phyloP scores from a whole-genome alignment of 352 stramenopile genomes.

The Globisporangium middletonii region DNA sequence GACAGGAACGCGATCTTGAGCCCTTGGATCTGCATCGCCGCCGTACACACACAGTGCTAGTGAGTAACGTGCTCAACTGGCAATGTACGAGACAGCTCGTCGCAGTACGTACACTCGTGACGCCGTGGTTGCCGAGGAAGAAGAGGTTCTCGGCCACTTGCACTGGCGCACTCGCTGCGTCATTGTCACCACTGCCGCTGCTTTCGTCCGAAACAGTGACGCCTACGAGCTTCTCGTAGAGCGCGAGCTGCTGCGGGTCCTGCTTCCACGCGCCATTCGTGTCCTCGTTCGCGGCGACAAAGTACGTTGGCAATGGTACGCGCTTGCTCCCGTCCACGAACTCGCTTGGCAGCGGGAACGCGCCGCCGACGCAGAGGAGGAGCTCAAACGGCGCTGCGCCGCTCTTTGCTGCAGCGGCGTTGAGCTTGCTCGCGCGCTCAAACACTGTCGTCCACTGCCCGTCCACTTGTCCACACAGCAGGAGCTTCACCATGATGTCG shows the following conservation, averaged over 20 bases:
- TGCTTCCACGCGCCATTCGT: conserved; percentile 17
- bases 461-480: conserved; percentile 66
- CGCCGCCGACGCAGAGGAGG: conserved; percentile 54
- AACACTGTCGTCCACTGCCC: conserved; percentile 60
- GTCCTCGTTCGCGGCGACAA: conserved; percentile 32
- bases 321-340: conserved; percentile 29
- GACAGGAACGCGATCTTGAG: conserved; percentile 24
- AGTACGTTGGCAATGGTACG: conserved; percentile 58
- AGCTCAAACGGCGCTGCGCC: conserved; percentile 39
- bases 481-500: conserved; percentile 55
- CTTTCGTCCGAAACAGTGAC: conserved; percentile 1
- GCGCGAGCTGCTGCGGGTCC: conserved; percentile 21
- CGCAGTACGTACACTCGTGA: conserved; percentile 25
- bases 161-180: conserved; percentile 13
- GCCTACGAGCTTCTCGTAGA: conserved; percentile 36
- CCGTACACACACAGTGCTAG: background rate
- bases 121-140: conserved; percentile 34
- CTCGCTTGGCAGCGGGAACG: conserved; percentile 44
- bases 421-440: conserved; percentile 66
- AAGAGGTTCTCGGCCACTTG: conserved; percentile 49
- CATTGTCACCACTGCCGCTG: background rate
- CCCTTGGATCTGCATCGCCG: conserved; percentile 10
- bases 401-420: conserved; percentile 36
- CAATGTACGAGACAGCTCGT: background rate
- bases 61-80: background rate